A percentile compares a stretch with the other conserved stretches of the same genome.
Conservation (phyloP, 345 rosid species). For the Psidium guajava region DNA sequence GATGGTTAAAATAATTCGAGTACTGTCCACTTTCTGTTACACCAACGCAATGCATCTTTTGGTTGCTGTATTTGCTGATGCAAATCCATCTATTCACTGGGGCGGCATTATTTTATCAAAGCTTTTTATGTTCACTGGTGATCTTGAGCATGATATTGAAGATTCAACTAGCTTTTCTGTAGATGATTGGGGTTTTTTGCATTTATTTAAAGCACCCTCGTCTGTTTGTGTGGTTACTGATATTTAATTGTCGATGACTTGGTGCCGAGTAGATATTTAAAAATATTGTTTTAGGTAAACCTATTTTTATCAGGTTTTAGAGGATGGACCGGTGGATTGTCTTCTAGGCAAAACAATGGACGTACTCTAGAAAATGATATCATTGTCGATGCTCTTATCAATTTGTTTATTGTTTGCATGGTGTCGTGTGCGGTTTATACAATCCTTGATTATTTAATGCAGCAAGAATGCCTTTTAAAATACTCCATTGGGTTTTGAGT, state of each 20-base stretch:
- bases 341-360: constrained; percentile 29
- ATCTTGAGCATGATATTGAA: background rate
- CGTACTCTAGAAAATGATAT: constrained; percentile 11
- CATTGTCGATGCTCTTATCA: background rate
- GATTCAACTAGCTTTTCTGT: background rate
- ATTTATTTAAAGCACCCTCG: constrained; percentile 31
- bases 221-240: constrained; percentile 18
- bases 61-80: background rate
- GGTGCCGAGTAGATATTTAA: constrained; percentile 8
- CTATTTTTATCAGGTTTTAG: constrained; percentile 4
- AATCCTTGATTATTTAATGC: background rate
- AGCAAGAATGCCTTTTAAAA: background rate
- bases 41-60: background rate
- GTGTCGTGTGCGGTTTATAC: constrained; percentile 3
- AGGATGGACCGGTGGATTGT: constrained; percentile 9
- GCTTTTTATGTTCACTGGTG: background rate
- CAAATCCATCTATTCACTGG: background rate
- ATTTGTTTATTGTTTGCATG: background rate
- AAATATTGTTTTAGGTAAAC: constrained; percentile 1
- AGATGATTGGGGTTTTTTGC: constrained; percentile 11
- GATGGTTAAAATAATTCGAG: background rate
- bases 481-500: background rate
- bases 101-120: background rate
- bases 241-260: constrained; percentile 1
- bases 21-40: background rate